Conservation (phyloP, 805 yeast species). For the Wickerhamomyces hampshirensis region DNA sequence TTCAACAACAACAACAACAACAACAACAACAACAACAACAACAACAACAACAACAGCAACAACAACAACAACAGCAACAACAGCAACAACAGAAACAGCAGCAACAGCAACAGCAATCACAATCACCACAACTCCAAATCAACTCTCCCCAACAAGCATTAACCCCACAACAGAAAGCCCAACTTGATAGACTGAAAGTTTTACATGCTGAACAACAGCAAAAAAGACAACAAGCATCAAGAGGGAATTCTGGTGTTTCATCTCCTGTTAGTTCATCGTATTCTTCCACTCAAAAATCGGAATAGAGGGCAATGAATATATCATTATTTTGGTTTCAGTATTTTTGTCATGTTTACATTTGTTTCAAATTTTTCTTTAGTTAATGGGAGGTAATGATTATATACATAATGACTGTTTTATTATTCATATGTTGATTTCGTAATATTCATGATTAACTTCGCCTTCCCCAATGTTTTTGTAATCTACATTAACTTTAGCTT, state of each 20-base stretch:
- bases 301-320: no score
- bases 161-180: conserved; percentile 28
- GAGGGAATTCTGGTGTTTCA: neutral
- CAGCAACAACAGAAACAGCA: conserved; percentile 28
- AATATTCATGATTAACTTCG: no score
- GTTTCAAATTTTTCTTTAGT: no score
- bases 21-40: conserved; percentile 42
- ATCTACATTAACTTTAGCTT: no score
- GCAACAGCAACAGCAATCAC: conserved; percentile 20
- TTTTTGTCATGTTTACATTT: no score
- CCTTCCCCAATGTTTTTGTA: no score
- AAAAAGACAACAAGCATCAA: conserved; percentile 17
- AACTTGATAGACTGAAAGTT: conserved; percentile 22
- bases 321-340: no score
- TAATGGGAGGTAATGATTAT: neutral
- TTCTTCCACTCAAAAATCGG: neutral
- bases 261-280: conserved; percentile 2
- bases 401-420: conserved; percentile 1
- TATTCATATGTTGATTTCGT: no score
- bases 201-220: conserved; percentile 25
- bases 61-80: conserved; percentile 21
- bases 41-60: conserved; percentile 18
- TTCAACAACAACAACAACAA: no score
- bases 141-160: conserved; percentile 1
- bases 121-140: conserved; percentile 6